Evolutionary conservation across 306 rosid species (phyloP).

Genomic region (Calophaca sinica): DNA sequence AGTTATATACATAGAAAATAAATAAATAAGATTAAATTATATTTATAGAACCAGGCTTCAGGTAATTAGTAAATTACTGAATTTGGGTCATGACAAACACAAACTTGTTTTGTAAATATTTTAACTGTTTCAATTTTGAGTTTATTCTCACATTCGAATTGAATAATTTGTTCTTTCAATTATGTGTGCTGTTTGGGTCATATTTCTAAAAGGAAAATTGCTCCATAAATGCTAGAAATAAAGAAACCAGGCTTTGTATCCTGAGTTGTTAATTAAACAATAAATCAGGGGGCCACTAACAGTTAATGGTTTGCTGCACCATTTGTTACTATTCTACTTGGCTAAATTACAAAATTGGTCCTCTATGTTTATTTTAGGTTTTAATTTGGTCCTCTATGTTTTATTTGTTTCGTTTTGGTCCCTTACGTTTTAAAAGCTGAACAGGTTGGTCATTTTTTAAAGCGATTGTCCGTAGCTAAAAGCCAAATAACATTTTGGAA

Average conservation of each 20-base stretch:
- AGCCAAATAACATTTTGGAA: too few species aligned
- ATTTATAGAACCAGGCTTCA: conserved; percentile 35
- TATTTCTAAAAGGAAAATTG: neutral
- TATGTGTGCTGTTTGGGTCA: conserved; percentile 13
- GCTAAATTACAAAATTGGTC: too few species aligned
- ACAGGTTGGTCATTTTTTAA: too few species aligned
- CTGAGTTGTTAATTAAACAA: too few species aligned
- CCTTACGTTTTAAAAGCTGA: too few species aligned
- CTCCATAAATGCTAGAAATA: too few species aligned
- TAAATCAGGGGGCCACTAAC: neutral
- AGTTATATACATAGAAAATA: conserved; percentile 29
- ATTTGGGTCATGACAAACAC: conserved; percentile 39
- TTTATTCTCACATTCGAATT: conserved; percentile 37
- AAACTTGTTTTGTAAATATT: conserved; percentile 44
- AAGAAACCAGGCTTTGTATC: neutral
- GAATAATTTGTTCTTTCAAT: conserved; percentile 34
- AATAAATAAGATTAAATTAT: conserved; percentile 15
- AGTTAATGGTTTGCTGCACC: conserved; percentile 10
- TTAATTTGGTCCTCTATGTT: too few species aligned
- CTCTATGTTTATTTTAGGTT: too few species aligned
- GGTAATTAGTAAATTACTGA: conserved; percentile 35
- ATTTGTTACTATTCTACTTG: too few species aligned
- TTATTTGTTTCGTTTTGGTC: too few species aligned
- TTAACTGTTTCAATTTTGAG: conserved; percentile 44
- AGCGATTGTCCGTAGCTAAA: too few species aligned